phyloP scores from a whole-genome alignment of 805 yeast genomes.

The Wickerhamiella nectarea region DNA sequence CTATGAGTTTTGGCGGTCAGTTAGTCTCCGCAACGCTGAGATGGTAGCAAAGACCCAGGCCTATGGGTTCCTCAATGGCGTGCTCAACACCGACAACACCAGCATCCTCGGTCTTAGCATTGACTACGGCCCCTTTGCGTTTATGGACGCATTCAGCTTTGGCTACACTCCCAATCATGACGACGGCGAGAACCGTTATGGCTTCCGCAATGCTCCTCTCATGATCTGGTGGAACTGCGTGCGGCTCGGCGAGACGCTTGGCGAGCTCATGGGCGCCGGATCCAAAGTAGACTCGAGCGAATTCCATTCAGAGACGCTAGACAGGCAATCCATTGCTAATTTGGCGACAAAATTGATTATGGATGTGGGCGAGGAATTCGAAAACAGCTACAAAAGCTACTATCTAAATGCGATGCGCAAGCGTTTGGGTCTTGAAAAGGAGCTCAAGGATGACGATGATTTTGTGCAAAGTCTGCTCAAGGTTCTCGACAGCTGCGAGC shows the following conservation, averaged over 20 bases:
- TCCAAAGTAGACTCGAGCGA: constrained; percentile 35
- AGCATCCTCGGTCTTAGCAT: constrained; percentile 76
- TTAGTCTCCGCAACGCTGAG: constrained; percentile 57
- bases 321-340: constrained; percentile 39
- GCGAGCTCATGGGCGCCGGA: constrained; percentile 68
- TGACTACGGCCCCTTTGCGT: constrained; percentile 92
- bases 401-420: constrained; percentile 45
- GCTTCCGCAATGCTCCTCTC: constrained; percentile 71
- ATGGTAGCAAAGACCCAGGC: constrained; percentile 78
- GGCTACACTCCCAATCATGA: constrained; percentile 81
- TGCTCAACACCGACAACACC: constrained; percentile 86
- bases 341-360: constrained; percentile 54
- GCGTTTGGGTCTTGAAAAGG: constrained; percentile 51
- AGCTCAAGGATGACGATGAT: constrained; percentile 27
- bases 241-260: constrained; percentile 70
- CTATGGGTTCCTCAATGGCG: constrained; percentile 90
- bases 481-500: constrained; percentile 43
- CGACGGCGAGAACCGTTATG: constrained; percentile 57
- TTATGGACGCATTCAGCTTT: constrained; percentile 75
- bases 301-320: constrained; percentile 32
- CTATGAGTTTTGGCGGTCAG: constrained; percentile 58
- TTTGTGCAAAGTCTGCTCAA: constrained; percentile 49
- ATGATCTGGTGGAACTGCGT: constrained; percentile 89
- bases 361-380: constrained; percentile 50
- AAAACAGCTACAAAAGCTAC: constrained; percentile 42